Base-by-base conservation (phyloP, 306 rosid genomes). In the Vicia sativa region DNA sequence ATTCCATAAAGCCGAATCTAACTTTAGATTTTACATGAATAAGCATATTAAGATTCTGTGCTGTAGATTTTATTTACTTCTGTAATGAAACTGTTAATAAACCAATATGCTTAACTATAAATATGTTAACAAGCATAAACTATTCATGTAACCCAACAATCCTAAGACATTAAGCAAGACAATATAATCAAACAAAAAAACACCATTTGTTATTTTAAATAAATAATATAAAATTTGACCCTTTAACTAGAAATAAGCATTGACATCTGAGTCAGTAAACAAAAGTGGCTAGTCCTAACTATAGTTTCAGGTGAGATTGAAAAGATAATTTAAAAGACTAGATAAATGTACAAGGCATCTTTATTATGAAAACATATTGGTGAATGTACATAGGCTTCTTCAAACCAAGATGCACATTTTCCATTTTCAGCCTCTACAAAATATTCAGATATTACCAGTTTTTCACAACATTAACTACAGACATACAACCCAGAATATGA, bases 361-460 rank as follows among this genome's bases (percentile, higher is more conserved):
- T 55, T 55, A 55, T 55, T 13, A 55, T 26, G 11, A 55, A 55
- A 19, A 25, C 7, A 55, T 55, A 55, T 26, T 26, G 39, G 61
- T 55, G 61, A 16, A 55, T 55, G 38, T 55, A 26, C 61, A 52
- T 21, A 52, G 58, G 52, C 55, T 41, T 41, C 35, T 49, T 57
- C 42, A 72, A 28, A 44, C 75, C 25, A 31, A 18, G 29, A 45
- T 49, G 58, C 50, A 23, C 54, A 41, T 45, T 16, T 57, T 34
- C 45, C 42, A 37, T 38, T 58, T 31, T 4, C 37, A 14, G 48
- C 48, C 39, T 34, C 50, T 25, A 3, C 37, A 16, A 37, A 72
- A 49, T 62, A 44, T 35, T 56, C 29, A 64, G 41, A 48, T 39
- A 48, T 50, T n/a, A 74, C 8, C 63, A 65, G 50, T 55, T 65